Percentiles rank a stretch among this genome's conserved stretches.
Evolutionary conservation across 306 rosid species (phyloP).

Genomic region (Oxytropis ochrocephala): DNA sequence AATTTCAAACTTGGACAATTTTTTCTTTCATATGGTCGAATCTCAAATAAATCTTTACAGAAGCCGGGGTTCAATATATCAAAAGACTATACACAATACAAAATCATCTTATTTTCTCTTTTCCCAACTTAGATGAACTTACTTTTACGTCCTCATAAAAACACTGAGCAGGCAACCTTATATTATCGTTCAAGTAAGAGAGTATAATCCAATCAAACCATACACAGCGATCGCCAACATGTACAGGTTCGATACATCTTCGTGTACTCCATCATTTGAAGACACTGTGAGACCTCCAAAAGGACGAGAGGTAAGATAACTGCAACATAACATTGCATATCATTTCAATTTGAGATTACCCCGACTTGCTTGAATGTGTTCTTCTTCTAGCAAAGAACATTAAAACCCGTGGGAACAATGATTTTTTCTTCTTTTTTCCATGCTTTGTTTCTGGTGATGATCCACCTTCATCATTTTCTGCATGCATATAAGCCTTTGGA

Average conservation of each 20-base stretch:
- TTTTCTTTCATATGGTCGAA: conserved; percentile 32
- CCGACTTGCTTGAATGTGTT: conserved; percentile 41
- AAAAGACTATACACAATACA: conserved; percentile 41
- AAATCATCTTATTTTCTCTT: conserved; percentile 32
- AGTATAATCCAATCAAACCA: conserved; percentile 38
- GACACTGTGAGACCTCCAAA: conserved; percentile 26
- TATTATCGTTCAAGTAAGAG: conserved; percentile 23
- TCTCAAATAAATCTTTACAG: conserved; percentile 36
- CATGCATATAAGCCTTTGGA: conserved; percentile 34
- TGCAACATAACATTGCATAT: conserved; percentile 18
- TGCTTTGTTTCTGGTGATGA: conserved; percentile 50
- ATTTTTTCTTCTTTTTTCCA: conserved; percentile 69
- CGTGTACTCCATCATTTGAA: conserved; percentile 31
- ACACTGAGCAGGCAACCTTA: conserved; percentile 29
- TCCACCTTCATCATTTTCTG: conserved; percentile 28
- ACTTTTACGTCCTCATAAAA: conserved; percentile 24
- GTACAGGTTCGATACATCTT: conserved; percentile 21
- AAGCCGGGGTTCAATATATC: conserved; percentile 30
- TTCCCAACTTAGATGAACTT: conserved; percentile 25
- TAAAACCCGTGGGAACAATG: conserved; percentile 76
- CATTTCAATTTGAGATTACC: conserved; percentile 27
- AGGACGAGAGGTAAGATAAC: conserved; percentile 22
- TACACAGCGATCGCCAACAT: conserved; percentile 40
- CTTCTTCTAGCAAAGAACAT: conserved; percentile 80
- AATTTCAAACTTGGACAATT: not conserved